These are phyloP conservation scores for Paramecium biaurelia DNA, from an alignment of 73 alveolate genomes.

Conservation along the genomic window DNA sequence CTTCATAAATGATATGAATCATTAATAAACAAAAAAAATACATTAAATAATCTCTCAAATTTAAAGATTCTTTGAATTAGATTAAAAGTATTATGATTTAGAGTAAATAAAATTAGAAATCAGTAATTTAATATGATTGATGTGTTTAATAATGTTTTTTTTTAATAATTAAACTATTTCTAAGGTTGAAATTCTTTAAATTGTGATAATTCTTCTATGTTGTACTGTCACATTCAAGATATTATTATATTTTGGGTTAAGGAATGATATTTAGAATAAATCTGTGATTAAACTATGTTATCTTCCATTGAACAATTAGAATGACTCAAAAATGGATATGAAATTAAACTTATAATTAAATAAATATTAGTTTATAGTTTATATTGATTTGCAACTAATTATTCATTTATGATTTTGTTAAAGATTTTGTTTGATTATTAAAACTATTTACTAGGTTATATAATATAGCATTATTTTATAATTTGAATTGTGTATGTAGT, in stretches of 20 bases:
- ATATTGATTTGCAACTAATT: not conserved
- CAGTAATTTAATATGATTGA: not conserved
- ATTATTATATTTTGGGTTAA: too few relatives aligned
- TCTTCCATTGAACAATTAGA: not conserved
- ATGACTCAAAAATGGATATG: not conserved
- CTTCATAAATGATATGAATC: not conserved
- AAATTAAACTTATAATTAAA: too few relatives aligned
- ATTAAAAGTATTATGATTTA: not conserved
- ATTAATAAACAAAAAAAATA: not conserved
- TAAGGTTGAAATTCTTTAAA: not conserved
- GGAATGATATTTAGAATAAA: not conserved
- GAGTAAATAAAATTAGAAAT: not conserved
- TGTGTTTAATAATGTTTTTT: not conserved
- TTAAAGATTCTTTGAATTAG: too few relatives aligned
- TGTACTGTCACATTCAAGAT: not conserved
- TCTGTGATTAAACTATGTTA: too few relatives aligned
- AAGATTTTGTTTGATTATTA: not conserved
- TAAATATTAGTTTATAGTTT: too few relatives aligned
- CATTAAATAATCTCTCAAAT: not conserved
- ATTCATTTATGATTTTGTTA: not conserved
- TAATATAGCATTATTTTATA: too few relatives aligned
- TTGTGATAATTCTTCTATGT: not conserved
- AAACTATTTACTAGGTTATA: not conserved
- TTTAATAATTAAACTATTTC: too few relatives aligned
- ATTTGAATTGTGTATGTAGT: not conserved